Conservation (phyloP, 139 green algal species). For the Chloropicon primus region DNA sequence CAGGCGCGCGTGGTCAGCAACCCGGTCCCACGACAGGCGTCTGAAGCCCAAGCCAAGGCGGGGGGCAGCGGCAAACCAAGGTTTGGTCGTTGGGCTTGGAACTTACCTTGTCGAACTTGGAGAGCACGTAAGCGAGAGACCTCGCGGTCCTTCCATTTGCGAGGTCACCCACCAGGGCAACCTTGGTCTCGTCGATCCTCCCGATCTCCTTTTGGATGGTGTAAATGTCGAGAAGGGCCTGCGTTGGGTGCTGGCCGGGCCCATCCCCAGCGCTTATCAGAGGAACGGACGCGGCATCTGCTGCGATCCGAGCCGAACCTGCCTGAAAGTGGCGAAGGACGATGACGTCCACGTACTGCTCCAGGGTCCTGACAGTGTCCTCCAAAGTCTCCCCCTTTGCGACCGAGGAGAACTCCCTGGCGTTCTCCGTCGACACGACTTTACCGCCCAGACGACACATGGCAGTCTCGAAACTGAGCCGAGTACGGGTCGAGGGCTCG, state of each 20-base stretch:
- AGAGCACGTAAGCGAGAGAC: constrained; percentile 74
- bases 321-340: constrained; percentile 87
- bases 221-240: constrained; percentile 96
- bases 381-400: constrained; percentile 42
- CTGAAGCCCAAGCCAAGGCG: no score
- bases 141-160: constrained; percentile 87
- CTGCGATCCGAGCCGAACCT: constrained; percentile 64
- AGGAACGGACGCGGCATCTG: constrained; percentile 60
- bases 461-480: constrained; percentile 91
- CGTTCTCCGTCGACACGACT: constrained; percentile 82
- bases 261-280: constrained; percentile 96
- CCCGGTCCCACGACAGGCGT: no score
- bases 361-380: constrained; percentile 96
- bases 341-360: constrained; percentile 90
- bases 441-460: constrained; percentile 84
- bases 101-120: no score
- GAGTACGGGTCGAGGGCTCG: constrained; percentile 95
- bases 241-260: constrained; percentile 93
- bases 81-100: no score
- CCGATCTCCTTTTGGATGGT: constrained; percentile 93
- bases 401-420: constrained; percentile 90
- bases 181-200: constrained; percentile 63
- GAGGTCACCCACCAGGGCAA: constrained; percentile 92
- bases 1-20: no score
- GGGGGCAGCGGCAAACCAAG: no score